A percentile compares a stretch with the other conserved stretches of the same genome.
Conservation (phyloP, 164 flowering plant species). For the Sextonia rubra region DNA sequence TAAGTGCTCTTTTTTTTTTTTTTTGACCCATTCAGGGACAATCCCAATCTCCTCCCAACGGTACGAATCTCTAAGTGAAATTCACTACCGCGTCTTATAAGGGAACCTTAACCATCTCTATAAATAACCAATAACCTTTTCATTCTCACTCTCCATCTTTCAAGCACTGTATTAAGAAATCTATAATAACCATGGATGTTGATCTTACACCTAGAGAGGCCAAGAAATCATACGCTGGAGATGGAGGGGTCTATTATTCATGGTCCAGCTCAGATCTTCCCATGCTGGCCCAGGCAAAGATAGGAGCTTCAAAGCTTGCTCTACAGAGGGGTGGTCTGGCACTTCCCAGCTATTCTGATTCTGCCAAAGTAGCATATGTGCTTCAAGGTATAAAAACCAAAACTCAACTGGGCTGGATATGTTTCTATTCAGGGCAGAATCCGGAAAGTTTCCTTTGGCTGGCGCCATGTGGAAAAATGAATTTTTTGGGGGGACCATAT, state of each 20-base stretch:
- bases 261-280: conserved; percentile 71
- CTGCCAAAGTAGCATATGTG: conserved; percentile 79
- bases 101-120: no score
- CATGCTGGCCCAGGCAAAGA: conserved; percentile 66
- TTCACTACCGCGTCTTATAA: no score
- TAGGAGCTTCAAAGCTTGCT: conserved; percentile 67
- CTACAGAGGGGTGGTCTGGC: conserved; percentile 64
- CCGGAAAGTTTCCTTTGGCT: no score
- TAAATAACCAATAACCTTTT: neutral
- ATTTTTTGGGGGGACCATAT: no score
- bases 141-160: neutral
- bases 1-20: no score
- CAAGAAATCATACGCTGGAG: conserved; percentile 45
- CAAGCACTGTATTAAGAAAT: neutral
- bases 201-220: conserved; percentile 66
- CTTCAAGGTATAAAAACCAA: conserved; percentile 49
- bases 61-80: neutral
- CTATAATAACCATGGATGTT: conserved; percentile 43
- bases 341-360: conserved; percentile 77
- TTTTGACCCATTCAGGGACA: no score
- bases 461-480: no score
- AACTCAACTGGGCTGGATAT: no score
- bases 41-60: neutral
- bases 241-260: conserved; percentile 65
- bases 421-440: no score